phyloP scores from a whole-genome alignment of 805 yeast genomes.

The Torulaspora gathmanii region DNA sequence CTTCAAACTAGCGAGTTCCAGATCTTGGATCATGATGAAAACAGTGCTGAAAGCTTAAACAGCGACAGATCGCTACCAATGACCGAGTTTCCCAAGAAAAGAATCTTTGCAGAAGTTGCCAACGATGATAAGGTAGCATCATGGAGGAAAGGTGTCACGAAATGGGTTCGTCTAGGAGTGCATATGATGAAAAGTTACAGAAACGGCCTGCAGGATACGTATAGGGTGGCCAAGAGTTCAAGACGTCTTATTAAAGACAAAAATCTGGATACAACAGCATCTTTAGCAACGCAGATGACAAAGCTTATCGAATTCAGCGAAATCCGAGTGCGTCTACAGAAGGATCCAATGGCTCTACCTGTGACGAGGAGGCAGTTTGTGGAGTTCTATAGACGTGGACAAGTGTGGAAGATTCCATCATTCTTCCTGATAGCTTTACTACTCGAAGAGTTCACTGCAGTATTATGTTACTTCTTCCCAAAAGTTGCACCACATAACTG shows the following conservation, averaged over 20 bases:
- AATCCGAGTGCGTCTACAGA: conserved; percentile 30
- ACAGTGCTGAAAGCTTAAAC: conserved; percentile 18
- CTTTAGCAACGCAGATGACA: conserved; percentile 18
- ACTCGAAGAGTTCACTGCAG: conserved; percentile 52
- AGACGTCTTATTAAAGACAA: conserved; percentile 27
- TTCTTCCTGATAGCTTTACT: conserved; percentile 45
- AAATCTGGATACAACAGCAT: conserved; percentile 24
- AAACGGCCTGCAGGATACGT: conserved; percentile 52
- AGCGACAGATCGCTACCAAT: conserved; percentile 35
- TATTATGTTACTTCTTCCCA: conserved; percentile 50
- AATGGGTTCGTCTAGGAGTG: conserved; percentile 44
- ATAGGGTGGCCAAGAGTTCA: conserved; percentile 41
- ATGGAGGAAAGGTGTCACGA: conserved; percentile 32
- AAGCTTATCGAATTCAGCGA: conserved; percentile 27
- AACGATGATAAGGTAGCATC: conserved; percentile 19
- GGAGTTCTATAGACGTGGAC: conserved; percentile 41
- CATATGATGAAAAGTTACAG: conserved; percentile 49
- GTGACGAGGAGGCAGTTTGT: conserved; percentile 46
- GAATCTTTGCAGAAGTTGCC: conserved; percentile 30
- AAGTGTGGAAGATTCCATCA: conserved; percentile 48
- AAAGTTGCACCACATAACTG: conserved; percentile 57
- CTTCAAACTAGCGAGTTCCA: conserved; percentile 4
- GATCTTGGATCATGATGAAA: conserved; percentile 2
- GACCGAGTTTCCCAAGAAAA: conserved; percentile 25
- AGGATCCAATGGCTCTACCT: conserved; percentile 12